Conservation (phyloP, 257 asterid species). For the Solanum dulcamara region DNA sequence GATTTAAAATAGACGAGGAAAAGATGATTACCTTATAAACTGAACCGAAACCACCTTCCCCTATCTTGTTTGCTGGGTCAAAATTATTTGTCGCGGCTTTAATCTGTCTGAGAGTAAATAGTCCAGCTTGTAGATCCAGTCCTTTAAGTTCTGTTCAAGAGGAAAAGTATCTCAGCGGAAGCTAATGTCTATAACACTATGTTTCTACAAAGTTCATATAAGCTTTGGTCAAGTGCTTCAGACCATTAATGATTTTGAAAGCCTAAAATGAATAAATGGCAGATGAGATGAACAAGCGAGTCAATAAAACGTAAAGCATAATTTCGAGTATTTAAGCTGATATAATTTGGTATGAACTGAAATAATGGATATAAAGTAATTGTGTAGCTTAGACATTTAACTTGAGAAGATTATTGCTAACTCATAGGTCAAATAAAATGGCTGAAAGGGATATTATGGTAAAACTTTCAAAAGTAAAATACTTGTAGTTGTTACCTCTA, state of each 20-base stretch:
- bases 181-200: background rate
- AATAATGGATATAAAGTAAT: background rate
- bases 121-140: slow-evolving; percentile 71
- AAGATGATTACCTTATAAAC: slow-evolving; percentile 64
- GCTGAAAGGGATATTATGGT: background rate
- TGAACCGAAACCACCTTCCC: slow-evolving; percentile 92
- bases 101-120: slow-evolving; percentile 63
- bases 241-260: background rate
- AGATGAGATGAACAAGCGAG: background rate
- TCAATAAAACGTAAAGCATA: background rate
- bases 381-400: background rate
- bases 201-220: background rate
- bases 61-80: slow-evolving; percentile 74
- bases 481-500: slow-evolving; percentile 28
- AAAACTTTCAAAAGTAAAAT: background rate
- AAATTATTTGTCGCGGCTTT: slow-evolving; percentile 80
- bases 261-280: background rate
- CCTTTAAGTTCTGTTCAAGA: slow-evolving; percentile 57
- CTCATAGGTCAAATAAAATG: background rate
- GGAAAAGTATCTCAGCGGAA: background rate
- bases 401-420: background rate
- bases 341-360: background rate
- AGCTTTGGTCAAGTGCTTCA: background rate
- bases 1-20: background rate
- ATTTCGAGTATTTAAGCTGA: background rate